Percentiles rank a stretch among this genome's conserved stretches.
Conservation (phyloP, 495 filamentous ascomycete genomes). For the Schizothecium vesticola region DNA sequence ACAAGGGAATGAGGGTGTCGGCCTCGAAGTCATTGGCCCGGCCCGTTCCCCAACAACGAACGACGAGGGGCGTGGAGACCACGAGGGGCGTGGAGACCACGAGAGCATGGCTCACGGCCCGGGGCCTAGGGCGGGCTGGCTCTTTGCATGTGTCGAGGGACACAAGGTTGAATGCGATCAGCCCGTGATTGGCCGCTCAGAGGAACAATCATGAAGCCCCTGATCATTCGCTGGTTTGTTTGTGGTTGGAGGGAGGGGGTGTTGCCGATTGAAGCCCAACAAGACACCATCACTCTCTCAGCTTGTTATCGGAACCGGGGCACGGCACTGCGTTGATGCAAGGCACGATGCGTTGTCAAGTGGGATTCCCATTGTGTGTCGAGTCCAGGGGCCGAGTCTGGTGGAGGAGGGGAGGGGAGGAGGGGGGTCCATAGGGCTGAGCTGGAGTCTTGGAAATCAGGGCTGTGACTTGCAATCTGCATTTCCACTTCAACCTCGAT, state of each 20-base stretch:
- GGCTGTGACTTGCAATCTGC: not conserved
- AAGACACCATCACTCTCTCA: too few relatives aligned
- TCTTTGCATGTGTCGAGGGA: not conserved
- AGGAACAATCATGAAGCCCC: not conserved
- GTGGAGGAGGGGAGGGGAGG: not conserved
- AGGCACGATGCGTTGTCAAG: not conserved
- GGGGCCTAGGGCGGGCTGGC: not conserved
- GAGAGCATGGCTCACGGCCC: not conserved
- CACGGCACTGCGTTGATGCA: not conserved
- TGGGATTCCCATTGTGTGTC: not conserved
- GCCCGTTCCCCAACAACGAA: not conserved
- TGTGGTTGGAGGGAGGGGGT: not conserved
- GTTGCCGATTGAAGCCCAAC: too few relatives aligned
- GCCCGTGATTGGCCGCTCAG: constrained; percentile 19
- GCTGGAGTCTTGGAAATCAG: not conserved
- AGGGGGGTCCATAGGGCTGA: constrained; percentile 2
- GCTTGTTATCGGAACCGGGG: not conserved
- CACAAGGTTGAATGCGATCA: constrained; percentile 17
- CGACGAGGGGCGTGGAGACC: constrained; percentile 1
- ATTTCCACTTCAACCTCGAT: not conserved
- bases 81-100: not conserved
- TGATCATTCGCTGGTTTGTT: not conserved
- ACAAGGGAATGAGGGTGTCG: not conserved
- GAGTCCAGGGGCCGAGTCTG: not conserved
- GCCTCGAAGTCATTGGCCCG: constrained; percentile 3